A percentile compares a stretch with the other conserved stretches of the same genome.
These are phyloP conservation scores for Gymnopus androsaceus DNA, from an alignment of 1,284 basidiomycete species.

Conservation along the genomic window DNA sequence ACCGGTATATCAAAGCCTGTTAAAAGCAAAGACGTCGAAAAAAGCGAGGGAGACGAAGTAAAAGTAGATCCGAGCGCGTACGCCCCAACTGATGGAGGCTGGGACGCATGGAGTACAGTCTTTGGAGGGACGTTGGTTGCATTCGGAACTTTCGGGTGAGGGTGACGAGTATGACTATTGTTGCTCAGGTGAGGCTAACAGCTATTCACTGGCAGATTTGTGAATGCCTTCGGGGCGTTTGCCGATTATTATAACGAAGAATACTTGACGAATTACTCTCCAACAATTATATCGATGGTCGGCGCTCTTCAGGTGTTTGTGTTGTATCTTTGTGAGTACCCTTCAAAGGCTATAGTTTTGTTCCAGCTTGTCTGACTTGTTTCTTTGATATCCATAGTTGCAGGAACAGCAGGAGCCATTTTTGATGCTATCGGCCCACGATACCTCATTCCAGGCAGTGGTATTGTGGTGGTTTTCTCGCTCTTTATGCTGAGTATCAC, in stretches of 20 bases:
- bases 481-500: constrained; percentile 30
- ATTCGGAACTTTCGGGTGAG: constrained; percentile 29
- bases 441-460: constrained; percentile 28
- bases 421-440: constrained; percentile 29
- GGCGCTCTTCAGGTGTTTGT: constrained; percentile 31
- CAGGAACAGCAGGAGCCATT: constrained; percentile 22
- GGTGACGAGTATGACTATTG: too few relatives aligned
- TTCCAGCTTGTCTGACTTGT: background rate
- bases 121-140: constrained; percentile 25
- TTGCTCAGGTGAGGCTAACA: too few relatives aligned
- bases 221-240: constrained; percentile 30
- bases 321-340: constrained; percentile 27
- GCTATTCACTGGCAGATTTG: constrained; percentile 20
- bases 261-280: constrained; percentile 28
- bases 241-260: constrained; percentile 27
- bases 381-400: constrained; percentile 13
- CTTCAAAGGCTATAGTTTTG: background rate
- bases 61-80: too few relatives aligned
- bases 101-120: constrained; percentile 27
- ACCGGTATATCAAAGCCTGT: too few relatives aligned
- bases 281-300: constrained; percentile 31
- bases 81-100: constrained; percentile 26
- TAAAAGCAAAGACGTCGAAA: background rate
- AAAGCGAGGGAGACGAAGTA: background rate
- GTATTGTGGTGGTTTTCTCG: constrained; percentile 24